Conservation (phyloP, 192 early-diverging fungal species). For the Lunasporangiospora selenospora region DNA sequence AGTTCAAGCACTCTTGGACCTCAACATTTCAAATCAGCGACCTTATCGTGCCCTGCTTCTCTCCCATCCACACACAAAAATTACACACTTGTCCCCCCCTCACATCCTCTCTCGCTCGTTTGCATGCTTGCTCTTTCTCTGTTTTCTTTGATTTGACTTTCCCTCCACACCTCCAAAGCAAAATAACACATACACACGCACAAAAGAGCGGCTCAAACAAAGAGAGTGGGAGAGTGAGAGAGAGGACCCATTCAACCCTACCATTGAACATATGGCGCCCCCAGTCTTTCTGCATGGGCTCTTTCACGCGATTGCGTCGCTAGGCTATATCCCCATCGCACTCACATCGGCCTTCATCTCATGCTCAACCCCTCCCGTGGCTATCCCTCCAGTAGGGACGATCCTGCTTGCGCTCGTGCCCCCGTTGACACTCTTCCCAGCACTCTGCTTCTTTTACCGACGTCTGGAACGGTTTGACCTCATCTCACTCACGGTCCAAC, state of each 20-base stretch:
- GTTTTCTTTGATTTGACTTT: background rate
- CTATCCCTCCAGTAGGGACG: constrained; percentile 21
- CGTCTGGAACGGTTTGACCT: constrained; percentile 24
- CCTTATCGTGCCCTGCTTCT: too few species aligned
- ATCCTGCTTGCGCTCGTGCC: constrained; percentile 43
- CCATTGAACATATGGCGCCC: too few species aligned
- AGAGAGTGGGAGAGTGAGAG: too few species aligned
- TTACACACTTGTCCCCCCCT: background rate
- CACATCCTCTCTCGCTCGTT: background rate
- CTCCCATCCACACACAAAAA: too few species aligned
- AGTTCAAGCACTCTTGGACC: too few species aligned
- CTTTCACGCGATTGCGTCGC: constrained; percentile 40
- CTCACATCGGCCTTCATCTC: constrained; percentile 29
- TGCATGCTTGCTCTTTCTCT: background rate
- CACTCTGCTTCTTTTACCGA: constrained; percentile 33
- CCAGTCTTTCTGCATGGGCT: constrained; percentile 29
- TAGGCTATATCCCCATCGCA: constrained; percentile 41
- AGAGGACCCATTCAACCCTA: too few species aligned
- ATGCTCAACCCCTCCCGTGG: constrained; percentile 25
- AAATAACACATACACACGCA: background rate
- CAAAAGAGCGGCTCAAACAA: background rate
- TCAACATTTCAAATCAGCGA: too few species aligned
- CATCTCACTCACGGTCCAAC: constrained; percentile 25
- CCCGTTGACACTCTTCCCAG: constrained; percentile 16
- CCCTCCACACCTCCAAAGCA: background rate